Evolutionary conservation across 2,329 filamentous ascomycete genomes (phyloP).

Genomic region (Chalaropsis thielavioides): DNA sequence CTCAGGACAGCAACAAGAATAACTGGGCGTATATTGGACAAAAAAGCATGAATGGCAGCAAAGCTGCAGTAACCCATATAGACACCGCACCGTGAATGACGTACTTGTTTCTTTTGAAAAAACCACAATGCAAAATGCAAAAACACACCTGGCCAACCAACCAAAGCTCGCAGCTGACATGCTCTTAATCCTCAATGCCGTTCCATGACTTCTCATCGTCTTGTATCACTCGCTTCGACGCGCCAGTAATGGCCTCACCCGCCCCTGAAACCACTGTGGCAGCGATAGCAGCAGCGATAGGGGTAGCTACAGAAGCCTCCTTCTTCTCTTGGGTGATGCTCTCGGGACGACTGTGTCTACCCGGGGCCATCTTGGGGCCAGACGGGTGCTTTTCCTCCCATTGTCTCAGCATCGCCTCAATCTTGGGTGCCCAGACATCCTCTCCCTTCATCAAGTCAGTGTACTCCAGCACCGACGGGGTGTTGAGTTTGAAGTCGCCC

Average conservation of each 20-base stretch:
- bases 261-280: slow-evolving; percentile 19
- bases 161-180: neutral
- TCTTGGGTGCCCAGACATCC: slow-evolving; percentile 65
- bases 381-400: slow-evolving; percentile 25
- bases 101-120: neutral
- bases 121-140: neutral
- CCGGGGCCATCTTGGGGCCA: slow-evolving; percentile 9
- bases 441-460: slow-evolving; percentile 62
- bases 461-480: slow-evolving; percentile 62
- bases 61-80: neutral
- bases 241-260: slow-evolving; percentile 17
- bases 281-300: neutral
- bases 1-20: neutral
- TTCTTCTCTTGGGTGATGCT: neutral
- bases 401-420: slow-evolving; percentile 35
- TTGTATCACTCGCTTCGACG: neutral
- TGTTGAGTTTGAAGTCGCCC: slow-evolving; percentile 59
- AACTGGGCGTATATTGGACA: too few species aligned
- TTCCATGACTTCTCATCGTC: slow-evolving; percentile 33
- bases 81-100: neutral
- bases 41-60: neutral
- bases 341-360: neutral
- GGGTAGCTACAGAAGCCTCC: neutral
- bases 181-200: slow-evolving; percentile 27
- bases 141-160: neutral